These are phyloP conservation scores for Paecilomyces dactylethromorphus DNA, from an alignment of 2,329 filamentous ascomycete genomes.

Conservation along the genomic window DNA sequence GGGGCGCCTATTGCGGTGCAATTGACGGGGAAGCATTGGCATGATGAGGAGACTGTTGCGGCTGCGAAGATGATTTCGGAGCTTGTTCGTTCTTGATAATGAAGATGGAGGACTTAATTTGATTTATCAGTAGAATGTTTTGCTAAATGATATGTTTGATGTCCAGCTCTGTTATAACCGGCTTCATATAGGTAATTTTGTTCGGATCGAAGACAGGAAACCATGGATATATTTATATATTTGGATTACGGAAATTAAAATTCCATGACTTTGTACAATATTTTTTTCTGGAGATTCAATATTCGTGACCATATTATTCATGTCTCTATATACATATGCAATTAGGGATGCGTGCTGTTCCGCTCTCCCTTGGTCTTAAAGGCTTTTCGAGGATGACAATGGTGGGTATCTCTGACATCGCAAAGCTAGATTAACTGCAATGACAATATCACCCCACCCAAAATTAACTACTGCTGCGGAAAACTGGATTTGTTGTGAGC, in stretches of 20 bases:
- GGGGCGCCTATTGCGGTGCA: conserved; percentile 47
- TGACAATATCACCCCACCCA: no score
- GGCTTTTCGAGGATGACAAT: no score
- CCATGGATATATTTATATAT: background rate
- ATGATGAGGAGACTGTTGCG: conserved; percentile 46
- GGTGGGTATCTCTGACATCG: no score
- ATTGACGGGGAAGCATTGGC: conserved; percentile 43
- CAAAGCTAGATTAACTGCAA: no score
- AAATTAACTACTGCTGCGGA: no score
- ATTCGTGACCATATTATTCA: background rate
- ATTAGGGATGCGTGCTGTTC: no score
- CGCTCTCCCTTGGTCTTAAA: no score
- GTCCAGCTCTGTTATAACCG: background rate
- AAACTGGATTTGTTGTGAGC: no score
- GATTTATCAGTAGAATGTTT: background rate
- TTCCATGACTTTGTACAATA: background rate
- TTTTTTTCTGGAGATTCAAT: background rate
- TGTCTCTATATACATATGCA: no score
- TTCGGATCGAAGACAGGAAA: background rate
- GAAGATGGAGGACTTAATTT: background rate
- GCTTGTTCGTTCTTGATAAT: background rate
- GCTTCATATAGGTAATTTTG: background rate
- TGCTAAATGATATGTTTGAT: background rate
- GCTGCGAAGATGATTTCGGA: conserved; percentile 14
- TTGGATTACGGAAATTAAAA: background rate